Evolutionary conservation across 495 filamentous ascomycete genomes (phyloP).

Genomic region (Emericellopsis terricola): DNA sequence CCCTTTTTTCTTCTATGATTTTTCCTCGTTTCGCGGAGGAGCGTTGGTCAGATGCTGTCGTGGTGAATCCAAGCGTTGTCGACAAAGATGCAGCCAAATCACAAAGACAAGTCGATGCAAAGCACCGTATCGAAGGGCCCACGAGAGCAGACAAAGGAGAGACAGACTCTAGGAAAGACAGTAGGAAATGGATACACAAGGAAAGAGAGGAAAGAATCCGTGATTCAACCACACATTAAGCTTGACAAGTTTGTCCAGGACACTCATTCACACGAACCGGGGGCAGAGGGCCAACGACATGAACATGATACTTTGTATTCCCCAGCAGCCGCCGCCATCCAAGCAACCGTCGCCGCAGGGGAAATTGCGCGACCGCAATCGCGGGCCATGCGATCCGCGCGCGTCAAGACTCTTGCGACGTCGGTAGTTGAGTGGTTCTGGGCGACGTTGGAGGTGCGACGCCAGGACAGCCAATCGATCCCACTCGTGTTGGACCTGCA

Average conservation of each 20-base stretch:
- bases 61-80: background rate
- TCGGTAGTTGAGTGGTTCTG: too few species aligned
- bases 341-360: background rate
- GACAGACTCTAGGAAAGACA: background rate
- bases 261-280: background rate
- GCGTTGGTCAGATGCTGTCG: background rate
- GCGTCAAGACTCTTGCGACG: too few species aligned
- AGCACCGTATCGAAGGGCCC: too few species aligned
- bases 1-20: too few species aligned
- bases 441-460: too few species aligned
- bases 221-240: background rate
- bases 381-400: background rate
- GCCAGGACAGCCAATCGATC: too few species aligned
- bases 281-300: too few species aligned
- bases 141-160: background rate
- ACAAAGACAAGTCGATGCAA: background rate
- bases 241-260: background rate
- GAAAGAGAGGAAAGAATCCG: conserved; percentile 1
- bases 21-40: background rate
- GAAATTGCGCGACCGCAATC: background rate
- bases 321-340: background rate
- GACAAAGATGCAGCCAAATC: background rate
- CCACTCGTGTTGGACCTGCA: background rate
- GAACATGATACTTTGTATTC: too few species aligned
- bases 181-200: conserved; percentile 1